Evolutionary conservation across 345 rosid genomes (phyloP), one percentile per base, ranked within the genome.

Genomic region (Aegle marmelos): DNA sequence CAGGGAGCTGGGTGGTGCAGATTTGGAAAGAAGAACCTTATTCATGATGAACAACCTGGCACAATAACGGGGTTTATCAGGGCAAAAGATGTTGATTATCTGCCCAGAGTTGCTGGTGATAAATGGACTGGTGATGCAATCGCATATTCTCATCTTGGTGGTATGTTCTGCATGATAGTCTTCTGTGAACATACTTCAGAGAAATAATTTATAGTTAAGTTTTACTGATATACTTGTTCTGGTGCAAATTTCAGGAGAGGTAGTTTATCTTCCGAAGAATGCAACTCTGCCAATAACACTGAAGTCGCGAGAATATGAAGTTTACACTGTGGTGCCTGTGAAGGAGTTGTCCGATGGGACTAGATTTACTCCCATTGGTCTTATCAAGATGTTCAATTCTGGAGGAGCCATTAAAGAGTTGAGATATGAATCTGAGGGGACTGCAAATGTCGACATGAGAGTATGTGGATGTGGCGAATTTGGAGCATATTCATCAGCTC

Each of bases 1-100:
- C 93, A 89, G 57, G 91, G 93, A 81, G 93, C 90, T 7, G 91
- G 90, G 58, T 93, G 94, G 96, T 91, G 93, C 77, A 84, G 60
- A 70, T 80, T 82, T 5, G 87, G 86, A 66, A 93, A 90, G 87
- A 87, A 53, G 64, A 85, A 91, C 79, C 80, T 90, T 41, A 90
- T 91, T 74, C 92, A 91, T 37, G 91, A 93, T 21, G 80, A 75
- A 74, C 84, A 89, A 68, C 97, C 92, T 24, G 86, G 85, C 65
- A 83, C 90, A 9, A 50, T 84, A 24, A 83, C 91, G 7, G 91
- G 94, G 60, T 56, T 22, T 75, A 66, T 91, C 28, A 81, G 90
- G 75, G 88, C 89, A 22, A 82, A 82, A 61, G 92, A 93, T 79
- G 90, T 89, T 24, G 86, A 87, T 78, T 87, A 88, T 81, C 79